Evolutionary conservation across 331 rosid species (phyloP), one percentile per base, ranked within the genome.

Genomic region (Telfairia occidentalis): DNA sequence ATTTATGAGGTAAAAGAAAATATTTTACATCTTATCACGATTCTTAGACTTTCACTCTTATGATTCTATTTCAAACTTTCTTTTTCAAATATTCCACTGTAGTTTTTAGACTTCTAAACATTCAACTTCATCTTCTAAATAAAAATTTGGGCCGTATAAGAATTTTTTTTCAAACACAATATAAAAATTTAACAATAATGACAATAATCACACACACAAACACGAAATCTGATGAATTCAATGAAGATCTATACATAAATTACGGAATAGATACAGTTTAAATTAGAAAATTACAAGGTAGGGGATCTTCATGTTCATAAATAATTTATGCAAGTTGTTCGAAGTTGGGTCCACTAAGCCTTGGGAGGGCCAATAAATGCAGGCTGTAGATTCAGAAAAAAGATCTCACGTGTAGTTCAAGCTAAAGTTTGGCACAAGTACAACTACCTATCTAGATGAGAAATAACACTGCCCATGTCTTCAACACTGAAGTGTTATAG

Each of bases 331-430:
- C 50, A 26, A 26, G 9, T 30, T 28, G 40, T 16, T 71, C 2
- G 48, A 71, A 71, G 40, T 49, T 16, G 59, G 57, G 54, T 30
- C 45, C 28, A 45, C 18, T 0, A 12, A 24, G 50, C n/a, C 12
- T 55, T 24, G 35, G 43, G 57, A 19, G 50, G 61, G 35, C 52
- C 34, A 73, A 74, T 74, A 53, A 74, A 74, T 74, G 77, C 50
- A 19, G 65, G 50, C 3, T 38, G 52, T 16, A 37, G 15, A 5
- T n/a, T n/a, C 15, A 35, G 28, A 5, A 49, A 54, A 29, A n/a
- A 53, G 13, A 15, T 21, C 29, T 52, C 64, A 21, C 77, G 77
- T 74, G 69, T 59, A 37, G 54, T 42, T 75, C 13, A 75, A 40
- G 43, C 4, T 26, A 55, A 58, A 55, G 66, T 69, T 74, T 34